phyloP scores from a whole-genome alignment of 2,329 filamentous ascomycete genomes.

The Elsinoe australis region DNA sequence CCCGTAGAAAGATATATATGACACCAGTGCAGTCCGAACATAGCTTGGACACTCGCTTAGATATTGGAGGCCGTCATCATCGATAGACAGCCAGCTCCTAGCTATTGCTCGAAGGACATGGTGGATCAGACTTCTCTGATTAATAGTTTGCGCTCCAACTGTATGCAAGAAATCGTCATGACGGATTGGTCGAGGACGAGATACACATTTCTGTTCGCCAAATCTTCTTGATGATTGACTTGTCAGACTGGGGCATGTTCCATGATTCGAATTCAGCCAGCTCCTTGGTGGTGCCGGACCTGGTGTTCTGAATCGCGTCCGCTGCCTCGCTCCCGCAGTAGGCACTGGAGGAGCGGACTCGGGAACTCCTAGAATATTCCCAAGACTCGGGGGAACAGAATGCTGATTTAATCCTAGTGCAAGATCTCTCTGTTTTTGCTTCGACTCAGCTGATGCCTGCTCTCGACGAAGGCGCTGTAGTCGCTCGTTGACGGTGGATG shows the following conservation, averaged over 20 bases:
- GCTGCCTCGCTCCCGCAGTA: slow-evolving; percentile 33
- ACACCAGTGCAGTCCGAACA: slow-evolving; percentile 47
- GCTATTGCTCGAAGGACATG: slow-evolving; percentile 48
- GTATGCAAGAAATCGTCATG: slow-evolving; percentile 23
- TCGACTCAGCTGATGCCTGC: slow-evolving; percentile 33
- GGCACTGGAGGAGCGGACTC: slow-evolving; percentile 41
- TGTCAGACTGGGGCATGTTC: background rate
- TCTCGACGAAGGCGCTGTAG: slow-evolving; percentile 41
- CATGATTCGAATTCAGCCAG: slow-evolving; percentile 30
- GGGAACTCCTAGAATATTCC: slow-evolving; percentile 39
- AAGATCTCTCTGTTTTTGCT: slow-evolving; percentile 36
- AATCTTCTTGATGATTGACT: slow-evolving; percentile 9
- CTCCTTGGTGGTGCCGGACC: slow-evolving; percentile 42
- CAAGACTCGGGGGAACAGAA: slow-evolving; percentile 39
- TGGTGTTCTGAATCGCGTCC: slow-evolving; percentile 31
- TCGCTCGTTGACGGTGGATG: slow-evolving; percentile 39
- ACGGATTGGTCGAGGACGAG: slow-evolving; percentile 20
- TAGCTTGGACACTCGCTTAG: slow-evolving; percentile 45
- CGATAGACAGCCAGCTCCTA: slow-evolving; percentile 48
- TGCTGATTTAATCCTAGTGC: slow-evolving; percentile 35
- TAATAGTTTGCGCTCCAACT: slow-evolving; percentile 18
- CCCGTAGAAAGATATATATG: slow-evolving; percentile 49
- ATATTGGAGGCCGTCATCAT: slow-evolving; percentile 50
- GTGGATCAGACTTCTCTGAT: slow-evolving; percentile 42
- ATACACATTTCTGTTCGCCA: slow-evolving; percentile 19